Conservation (phyloP, 1,284 basidiomycete species). For the Fomitiporia mediterranea region DNA sequence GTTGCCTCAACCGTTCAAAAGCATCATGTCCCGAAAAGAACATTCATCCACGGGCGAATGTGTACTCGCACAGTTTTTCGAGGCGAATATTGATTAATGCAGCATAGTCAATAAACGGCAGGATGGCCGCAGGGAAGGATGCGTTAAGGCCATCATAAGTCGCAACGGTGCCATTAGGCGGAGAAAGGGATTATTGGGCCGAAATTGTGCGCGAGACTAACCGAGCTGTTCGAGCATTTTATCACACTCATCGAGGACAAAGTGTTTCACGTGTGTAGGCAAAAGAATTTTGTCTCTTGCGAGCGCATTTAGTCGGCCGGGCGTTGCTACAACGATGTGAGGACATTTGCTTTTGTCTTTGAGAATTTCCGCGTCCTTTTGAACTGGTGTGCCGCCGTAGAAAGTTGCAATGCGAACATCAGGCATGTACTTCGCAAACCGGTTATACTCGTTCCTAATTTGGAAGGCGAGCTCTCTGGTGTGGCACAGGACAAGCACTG, state of each 20-base stretch:
- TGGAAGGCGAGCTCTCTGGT: constrained; percentile 99
- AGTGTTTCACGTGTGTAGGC: constrained; percentile 94
- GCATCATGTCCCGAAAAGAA: background rate
- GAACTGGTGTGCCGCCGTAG: constrained; percentile 95
- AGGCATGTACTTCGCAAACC: constrained; percentile 99
- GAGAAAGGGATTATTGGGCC: constrained; percentile 34
- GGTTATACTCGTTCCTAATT: constrained; percentile 99
- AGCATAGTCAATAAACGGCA: background rate
- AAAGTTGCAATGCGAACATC: constrained; percentile 97
- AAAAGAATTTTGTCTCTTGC: constrained; percentile 91
- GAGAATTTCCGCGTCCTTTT: constrained; percentile 91
- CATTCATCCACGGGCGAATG: background rate
- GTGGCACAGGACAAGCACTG: constrained; percentile 97
- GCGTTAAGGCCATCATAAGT: constrained; percentile 10
- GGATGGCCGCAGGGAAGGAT: constrained; percentile 3
- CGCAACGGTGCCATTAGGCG: constrained; percentile 15
- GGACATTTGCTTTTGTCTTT: constrained; percentile 98
- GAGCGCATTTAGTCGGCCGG: constrained; percentile 92
- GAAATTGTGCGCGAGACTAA: constrained; percentile 85
- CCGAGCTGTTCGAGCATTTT: constrained; percentile 99
- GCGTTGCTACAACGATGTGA: constrained; percentile 98
- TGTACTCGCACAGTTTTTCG: background rate
- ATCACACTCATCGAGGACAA: constrained; percentile 99
- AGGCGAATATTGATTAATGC: background rate
- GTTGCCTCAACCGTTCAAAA: constrained; percentile 7